Evolutionary conservation across 768 basidiomycete species (phyloP).

Genomic region (Phylloporus rhodoxanthus): DNA sequence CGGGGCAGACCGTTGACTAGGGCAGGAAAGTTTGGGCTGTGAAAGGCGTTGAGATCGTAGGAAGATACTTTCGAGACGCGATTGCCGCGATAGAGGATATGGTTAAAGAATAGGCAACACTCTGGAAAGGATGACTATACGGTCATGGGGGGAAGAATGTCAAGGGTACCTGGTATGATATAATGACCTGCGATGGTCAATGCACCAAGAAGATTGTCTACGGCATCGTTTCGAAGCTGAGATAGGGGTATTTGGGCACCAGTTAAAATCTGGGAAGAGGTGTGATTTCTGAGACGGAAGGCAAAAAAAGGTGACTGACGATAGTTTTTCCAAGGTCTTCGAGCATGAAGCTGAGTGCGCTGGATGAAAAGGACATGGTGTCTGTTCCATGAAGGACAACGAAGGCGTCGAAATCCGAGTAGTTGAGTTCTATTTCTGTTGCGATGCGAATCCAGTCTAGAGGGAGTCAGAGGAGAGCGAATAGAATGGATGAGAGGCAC

Average conservation of each 20-base stretch:
- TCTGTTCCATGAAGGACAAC: conserved; percentile 89
- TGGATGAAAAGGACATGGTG: conserved; percentile 86
- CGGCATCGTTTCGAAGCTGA: conserved; percentile 88
- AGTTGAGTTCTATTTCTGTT: conserved; percentile 90
- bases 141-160: background rate
- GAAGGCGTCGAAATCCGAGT: conserved; percentile 80
- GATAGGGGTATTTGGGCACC: conserved; percentile 93
- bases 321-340: conserved; percentile 93
- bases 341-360: conserved; percentile 83
- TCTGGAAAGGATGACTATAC: conserved; percentile 39
- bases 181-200: conserved; percentile 86
- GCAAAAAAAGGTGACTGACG: conserved; percentile 35
- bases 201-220: conserved; percentile 88
- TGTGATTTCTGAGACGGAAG: background rate
- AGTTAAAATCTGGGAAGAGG: conserved; percentile 65
- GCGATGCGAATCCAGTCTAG: conserved; percentile 88
- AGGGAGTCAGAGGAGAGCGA: conserved; percentile 7
- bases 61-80: conserved; percentile 79
- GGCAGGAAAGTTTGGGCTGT: conserved; percentile 78
- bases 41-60: conserved; percentile 77
- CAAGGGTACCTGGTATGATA: conserved; percentile 72
- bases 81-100: conserved; percentile 81
- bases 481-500: conserved; percentile 33
- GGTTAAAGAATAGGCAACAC: conserved; percentile 85
- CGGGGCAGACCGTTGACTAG: conserved; percentile 61